Percentiles rank a stretch among this genome's conserved stretches.
phyloP scores from a whole-genome alignment of 306 rosid species.

The Begonia fuchsioides region DNA sequence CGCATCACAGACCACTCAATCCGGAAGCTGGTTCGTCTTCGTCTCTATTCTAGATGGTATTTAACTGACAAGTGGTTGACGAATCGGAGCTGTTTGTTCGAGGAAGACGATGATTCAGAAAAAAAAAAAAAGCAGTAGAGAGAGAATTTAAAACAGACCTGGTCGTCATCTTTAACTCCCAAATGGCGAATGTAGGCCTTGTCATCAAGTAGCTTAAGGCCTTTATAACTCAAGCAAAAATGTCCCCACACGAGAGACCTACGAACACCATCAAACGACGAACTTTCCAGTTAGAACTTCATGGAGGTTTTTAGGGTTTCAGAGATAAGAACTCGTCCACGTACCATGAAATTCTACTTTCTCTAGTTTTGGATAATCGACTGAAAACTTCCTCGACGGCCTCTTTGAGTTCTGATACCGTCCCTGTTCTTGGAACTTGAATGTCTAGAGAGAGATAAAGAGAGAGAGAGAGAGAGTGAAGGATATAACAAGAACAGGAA shows the following conservation, averaged over 20 bases:
- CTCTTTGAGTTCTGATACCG: conserved; percentile 28
- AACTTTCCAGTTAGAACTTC: not conserved
- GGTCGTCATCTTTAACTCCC: conserved; percentile 35
- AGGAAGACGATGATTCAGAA: not conserved
- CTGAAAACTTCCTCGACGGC: conserved; percentile 34
- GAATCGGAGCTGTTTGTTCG: conserved; percentile 18
- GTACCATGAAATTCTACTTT: conserved; percentile 30
- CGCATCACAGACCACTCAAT: too few relatives aligned
- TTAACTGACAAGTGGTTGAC: conserved; percentile 15
- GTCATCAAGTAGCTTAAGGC: conserved; percentile 23
- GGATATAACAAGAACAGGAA: too few relatives aligned
- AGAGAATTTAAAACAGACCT: conserved; percentile 16
- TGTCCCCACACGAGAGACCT: conserved; percentile 47
- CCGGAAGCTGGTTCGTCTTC: too few relatives aligned
- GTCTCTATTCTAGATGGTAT: conserved; percentile 1
- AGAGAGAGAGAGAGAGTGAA: not conserved
- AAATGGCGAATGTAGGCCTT: conserved; percentile 16
- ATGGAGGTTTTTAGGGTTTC: not conserved
- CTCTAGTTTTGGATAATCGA: conserved; percentile 8
- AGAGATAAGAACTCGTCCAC: not conserved
- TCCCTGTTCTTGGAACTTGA: conserved; percentile 20
- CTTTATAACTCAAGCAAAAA: conserved; percentile 32
- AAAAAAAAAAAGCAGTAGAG: not conserved
- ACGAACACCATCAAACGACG: conserved; percentile 2
- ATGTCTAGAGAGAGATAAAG: conserved; percentile 11